These are phyloP conservation scores for Thelonectria discophora DNA, from an alignment of 2,329 filamentous ascomycete genomes.

Conservation along the genomic window DNA sequence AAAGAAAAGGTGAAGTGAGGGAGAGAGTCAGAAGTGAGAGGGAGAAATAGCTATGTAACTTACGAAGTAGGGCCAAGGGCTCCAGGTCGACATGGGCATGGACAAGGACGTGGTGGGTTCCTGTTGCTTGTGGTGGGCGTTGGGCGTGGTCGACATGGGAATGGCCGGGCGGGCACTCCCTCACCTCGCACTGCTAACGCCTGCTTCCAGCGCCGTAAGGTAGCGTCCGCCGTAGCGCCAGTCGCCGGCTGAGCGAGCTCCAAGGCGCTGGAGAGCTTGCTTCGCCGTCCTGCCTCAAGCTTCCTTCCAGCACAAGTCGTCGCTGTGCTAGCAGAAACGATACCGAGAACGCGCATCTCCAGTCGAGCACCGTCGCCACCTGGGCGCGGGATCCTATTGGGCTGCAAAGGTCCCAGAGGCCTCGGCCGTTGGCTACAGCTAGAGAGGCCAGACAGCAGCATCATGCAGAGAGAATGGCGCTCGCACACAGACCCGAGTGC, in stretches of 20 bases:
- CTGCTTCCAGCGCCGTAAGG: conserved; percentile 2
- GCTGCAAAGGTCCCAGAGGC: background rate
- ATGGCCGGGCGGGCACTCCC: conserved; percentile 38
- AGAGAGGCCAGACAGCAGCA: background rate
- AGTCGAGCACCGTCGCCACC: background rate
- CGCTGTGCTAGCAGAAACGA: background rate
- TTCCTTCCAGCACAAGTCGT: no score
- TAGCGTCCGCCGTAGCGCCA: conserved; percentile 17
- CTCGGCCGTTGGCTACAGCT: background rate
- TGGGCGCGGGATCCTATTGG: background rate
- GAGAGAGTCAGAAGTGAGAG: conserved; percentile 25
- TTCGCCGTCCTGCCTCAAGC: background rate
- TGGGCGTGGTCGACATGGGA: conserved; percentile 24
- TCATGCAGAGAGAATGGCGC: background rate
- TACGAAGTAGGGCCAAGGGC: conserved; percentile 19
- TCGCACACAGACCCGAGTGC: background rate
- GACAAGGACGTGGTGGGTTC: conserved; percentile 11
- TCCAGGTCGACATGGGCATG: conserved; percentile 19
- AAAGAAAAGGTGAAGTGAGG: conserved; percentile 17
- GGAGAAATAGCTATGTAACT: conserved; percentile 23
- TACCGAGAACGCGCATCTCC: background rate
- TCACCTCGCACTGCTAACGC: background rate
- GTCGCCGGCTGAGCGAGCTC: conserved; percentile 11
- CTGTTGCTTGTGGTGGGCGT: conserved; percentile 17
- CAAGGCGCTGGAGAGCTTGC: conserved; percentile 3